These are phyloP conservation scores for Ophiostoma pallidulum DNA, from an alignment of 2,329 filamentous ascomycete species.

Conservation along the genomic window DNA sequence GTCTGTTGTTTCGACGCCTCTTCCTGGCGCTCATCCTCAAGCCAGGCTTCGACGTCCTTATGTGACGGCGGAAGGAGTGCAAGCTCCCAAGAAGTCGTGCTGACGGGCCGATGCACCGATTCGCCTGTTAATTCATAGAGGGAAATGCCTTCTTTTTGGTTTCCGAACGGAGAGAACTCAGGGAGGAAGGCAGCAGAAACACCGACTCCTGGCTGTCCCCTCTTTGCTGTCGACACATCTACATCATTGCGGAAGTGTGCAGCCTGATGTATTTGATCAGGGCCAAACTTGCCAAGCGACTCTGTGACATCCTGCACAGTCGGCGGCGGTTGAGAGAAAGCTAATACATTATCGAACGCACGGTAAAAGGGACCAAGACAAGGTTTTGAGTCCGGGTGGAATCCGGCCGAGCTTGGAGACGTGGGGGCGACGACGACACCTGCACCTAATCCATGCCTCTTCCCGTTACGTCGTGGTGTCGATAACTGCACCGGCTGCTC, in stretches of 20 bases:
- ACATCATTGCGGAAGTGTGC: conserved; percentile 75
- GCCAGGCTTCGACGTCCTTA: conserved; percentile 62
- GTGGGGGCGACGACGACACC: background rate
- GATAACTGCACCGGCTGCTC: background rate
- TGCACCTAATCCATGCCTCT: background rate
- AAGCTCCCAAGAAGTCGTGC: conserved; percentile 57
- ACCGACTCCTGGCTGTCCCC: background rate
- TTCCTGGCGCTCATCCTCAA: conserved; percentile 30
- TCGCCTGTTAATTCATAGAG: too few relatives aligned
- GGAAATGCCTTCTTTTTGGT: too few relatives aligned
- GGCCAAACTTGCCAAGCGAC: conserved; percentile 22
- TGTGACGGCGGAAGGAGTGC: conserved; percentile 59
- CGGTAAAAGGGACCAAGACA: background rate
- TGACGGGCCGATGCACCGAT: background rate
- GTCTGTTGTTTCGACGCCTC: conserved; percentile 16
- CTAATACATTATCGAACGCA: background rate
- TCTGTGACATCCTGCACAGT: background rate
- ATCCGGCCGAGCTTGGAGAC: background rate
- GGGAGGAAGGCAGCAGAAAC: background rate
- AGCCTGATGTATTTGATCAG: conserved; percentile 70
- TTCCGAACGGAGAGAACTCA: background rate
- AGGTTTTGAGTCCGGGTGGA: too few relatives aligned
- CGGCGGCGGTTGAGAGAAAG: background rate
- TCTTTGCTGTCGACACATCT: conserved; percentile 54
- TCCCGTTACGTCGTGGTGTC: background rate